These are phyloP conservation scores for Exophiala viscosa DNA, from an alignment of 2,329 filamentous ascomycete species.

Conservation along the genomic window DNA sequence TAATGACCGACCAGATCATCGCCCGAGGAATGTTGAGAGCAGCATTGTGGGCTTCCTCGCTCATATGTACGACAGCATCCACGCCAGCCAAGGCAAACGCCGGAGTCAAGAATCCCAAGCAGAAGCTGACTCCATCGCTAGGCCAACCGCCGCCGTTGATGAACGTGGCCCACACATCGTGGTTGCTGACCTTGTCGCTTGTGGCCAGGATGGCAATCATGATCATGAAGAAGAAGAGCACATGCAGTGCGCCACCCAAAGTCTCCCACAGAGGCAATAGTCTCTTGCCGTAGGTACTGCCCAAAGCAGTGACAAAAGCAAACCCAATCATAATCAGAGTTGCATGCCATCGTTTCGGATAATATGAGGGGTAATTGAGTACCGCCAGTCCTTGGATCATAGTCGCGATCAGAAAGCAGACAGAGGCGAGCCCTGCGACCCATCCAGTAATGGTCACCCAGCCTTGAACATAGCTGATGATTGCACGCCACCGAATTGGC, in stretches of 20 bases:
- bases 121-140: slow-evolving; percentile 44
- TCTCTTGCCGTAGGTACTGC: slow-evolving; percentile 30
- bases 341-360: slow-evolving; percentile 38
- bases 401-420: slow-evolving; percentile 33
- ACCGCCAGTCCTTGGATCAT: slow-evolving; percentile 36
- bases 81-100: slow-evolving; percentile 32
- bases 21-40: slow-evolving; percentile 46
- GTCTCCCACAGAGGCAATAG: slow-evolving; percentile 33
- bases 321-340: slow-evolving; percentile 39
- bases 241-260: slow-evolving; percentile 31
- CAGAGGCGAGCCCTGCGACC: slow-evolving; percentile 35
- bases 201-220: slow-evolving; percentile 36
- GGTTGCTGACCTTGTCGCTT: slow-evolving; percentile 32
- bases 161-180: slow-evolving; percentile 45
- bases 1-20: slow-evolving; percentile 46
- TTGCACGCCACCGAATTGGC: slow-evolving; percentile 6
- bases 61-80: slow-evolving; percentile 25
- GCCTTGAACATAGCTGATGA: slow-evolving; percentile 28
- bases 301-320: slow-evolving; percentile 33
- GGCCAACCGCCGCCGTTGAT: slow-evolving; percentile 46
- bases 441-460: slow-evolving; percentile 39
- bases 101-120: slow-evolving; percentile 38
- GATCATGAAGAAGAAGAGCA: slow-evolving; percentile 39
- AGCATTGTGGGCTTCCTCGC: slow-evolving; percentile 51
- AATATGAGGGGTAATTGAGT: slow-evolving; percentile 38